Evolutionary conservation across 2,329 filamentous ascomycete genomes (phyloP), one percentile per base, ranked within the genome.

Genomic region (Clarireedia paspali): DNA sequence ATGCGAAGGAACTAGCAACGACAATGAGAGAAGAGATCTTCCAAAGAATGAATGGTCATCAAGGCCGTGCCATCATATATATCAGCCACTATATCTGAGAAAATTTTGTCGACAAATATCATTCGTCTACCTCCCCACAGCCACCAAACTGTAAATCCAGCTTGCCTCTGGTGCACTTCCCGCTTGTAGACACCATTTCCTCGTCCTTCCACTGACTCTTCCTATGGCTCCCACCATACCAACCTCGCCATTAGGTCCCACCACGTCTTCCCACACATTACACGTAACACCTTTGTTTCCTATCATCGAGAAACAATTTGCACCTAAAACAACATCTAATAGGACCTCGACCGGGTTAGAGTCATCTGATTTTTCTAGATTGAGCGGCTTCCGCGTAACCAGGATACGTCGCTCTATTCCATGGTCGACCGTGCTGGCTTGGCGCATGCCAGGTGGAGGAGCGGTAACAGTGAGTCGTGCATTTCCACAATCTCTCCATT

Each of bases 401-500:
- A 95, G 76, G 57, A 99, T 83, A 7, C 92, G 85, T 74, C 96
- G 96, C 73, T 95, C 88, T 60, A 87, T 74, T 17, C 85, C 84
- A 63, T 85, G 79, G 59, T 83, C 76, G 60, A 80, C 80, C 42
- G 77, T 74, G 53, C 82, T 75, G 57, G 78, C 82, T 71, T 80
- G 81, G 44, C 75, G 75, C 70, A 79, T 80, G 6, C 81, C 81
- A 38, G 73, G 80, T 51, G 77, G 85, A n/a, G 89, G 88, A 17
- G 84, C 82, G 68, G 91, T 84, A 65, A 99, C 90, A 15, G 88
- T 89, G 58, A 99, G 75, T 39, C 84, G 79, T 58, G 91, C 95
- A 63, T 89, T 85, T 61, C 94, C 92, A 74, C 91, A 84, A 68
- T 97, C 91, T 59, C 90, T 85, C 94, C 94, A 99, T 69, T 92